phyloP scores from a whole-genome alignment of 805 yeast genomes.

The Starmerella floricola region DNA sequence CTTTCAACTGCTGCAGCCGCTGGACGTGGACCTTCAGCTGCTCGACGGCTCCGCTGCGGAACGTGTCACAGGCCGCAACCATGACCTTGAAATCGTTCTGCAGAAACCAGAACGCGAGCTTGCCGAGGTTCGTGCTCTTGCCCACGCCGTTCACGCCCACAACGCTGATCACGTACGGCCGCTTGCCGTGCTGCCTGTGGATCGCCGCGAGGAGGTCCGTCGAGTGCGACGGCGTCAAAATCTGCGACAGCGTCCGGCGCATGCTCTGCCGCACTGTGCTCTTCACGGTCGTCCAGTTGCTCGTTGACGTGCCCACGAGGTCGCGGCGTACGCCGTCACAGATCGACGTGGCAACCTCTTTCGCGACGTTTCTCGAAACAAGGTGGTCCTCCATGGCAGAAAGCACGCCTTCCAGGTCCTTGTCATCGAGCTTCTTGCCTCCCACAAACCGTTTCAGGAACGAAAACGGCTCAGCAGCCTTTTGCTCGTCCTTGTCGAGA shows the following conservation, averaged over 20 bases:
- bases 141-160: conserved; percentile 99
- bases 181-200: conserved; percentile 32
- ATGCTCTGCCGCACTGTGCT: conserved; percentile 52
- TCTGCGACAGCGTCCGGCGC: conserved; percentile 47
- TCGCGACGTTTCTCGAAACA: conserved; percentile 79
- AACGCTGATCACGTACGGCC: conserved; percentile 89
- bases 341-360: conserved; percentile 67
- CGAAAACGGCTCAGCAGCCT: conserved; percentile 36
- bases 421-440: conserved; percentile 51
- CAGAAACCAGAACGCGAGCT: conserved; percentile 86
- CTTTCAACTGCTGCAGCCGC: conserved; percentile 53
- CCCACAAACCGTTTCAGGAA: conserved; percentile 53
- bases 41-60: conserved; percentile 97
- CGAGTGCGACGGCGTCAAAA: conserved; percentile 84
- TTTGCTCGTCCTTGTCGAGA: conserved; percentile 20
- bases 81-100: conserved; percentile 79
- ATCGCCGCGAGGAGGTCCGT: conserved; percentile 77
- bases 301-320: conserved; percentile 59
- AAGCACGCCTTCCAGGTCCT: conserved; percentile 54
- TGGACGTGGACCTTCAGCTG: conserved; percentile 89
- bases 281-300: conserved; percentile 60
- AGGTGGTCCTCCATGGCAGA: conserved; percentile 61
- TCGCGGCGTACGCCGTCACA: conserved; percentile 58
- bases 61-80: conserved; percentile 95
- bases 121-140: conserved; percentile 87